Base-by-base conservation (phyloP, 768 basidiomycete species). In the Plicaturopsis crispa region DNA sequence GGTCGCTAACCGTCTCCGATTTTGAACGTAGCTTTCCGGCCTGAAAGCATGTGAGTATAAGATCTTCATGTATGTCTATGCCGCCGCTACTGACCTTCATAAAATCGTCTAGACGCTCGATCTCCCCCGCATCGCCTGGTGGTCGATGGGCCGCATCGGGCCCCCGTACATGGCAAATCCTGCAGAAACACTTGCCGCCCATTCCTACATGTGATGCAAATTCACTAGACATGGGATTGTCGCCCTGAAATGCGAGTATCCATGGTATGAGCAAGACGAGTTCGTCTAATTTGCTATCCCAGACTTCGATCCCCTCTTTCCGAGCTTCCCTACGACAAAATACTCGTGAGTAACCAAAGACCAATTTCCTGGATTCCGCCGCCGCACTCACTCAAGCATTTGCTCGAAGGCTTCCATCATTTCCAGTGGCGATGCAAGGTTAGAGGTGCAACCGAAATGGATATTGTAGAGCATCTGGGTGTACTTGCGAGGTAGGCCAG, bases 201-300 rank as follows among this genome's bases (percentile, higher is more conserved):
- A 49, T 33, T 0, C 56, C 50, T 10, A 53, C 41, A 35, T 58
- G 56, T n/a, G 43, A 51, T 2, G 51, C 46, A 36, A 58, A 47
- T 36, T 58, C 54, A 41, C 51, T 45, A 23, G 46, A 47, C 50
- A 54, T 52, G 0, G 51, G 46, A n/a, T n/a, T n/a, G n/a, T 56
- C 53, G 1, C 56, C 48, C 7, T 45, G 43, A 22, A 58, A 38
- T 1, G 43, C 51, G 13, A 55, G 31, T 4, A 53, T 32, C 5
- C 31, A 48, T 0, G 41, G 40, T 28, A 52, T 38, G 3, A 53
- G 4, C 6, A 55, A 40, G 8, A 51, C 37, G n/a, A 38, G 24
- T 13, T 51, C 53, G 6, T 46, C 14, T 5, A 35, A 24, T 6
- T 38, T 20, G 19, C 35, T 40, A 35, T 58, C 49, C 31, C 39